These are phyloP conservation scores for Neoboletus brunneissimus DNA, from an alignment of 768 basidiomycete species.

Conservation along the genomic window DNA sequence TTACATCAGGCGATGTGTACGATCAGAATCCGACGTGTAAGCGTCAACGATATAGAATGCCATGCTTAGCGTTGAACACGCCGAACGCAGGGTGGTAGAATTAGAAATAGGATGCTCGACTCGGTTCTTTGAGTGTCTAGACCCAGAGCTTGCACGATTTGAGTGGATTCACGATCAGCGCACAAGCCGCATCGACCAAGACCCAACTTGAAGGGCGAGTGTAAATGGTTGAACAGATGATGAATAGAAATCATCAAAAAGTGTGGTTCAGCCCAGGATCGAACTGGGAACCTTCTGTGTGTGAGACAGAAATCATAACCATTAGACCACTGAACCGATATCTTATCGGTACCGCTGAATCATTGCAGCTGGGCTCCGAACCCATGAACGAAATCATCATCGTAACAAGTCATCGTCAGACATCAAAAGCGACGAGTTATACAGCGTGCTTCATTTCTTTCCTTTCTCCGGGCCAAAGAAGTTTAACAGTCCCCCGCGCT, in stretches of 20 bases:
- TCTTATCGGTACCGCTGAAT: accelerated
- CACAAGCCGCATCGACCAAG: no score
- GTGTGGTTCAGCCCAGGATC: slow-evolving; percentile 42
- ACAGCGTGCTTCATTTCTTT: slow-evolving; percentile 22
- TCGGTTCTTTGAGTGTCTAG: neutral
- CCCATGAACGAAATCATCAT: neutral
- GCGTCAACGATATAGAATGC: neutral
- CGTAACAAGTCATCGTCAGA: no score
- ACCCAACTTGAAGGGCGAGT: neutral
- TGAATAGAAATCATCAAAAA: neutral
- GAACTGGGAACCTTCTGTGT: slow-evolving; percentile 50
- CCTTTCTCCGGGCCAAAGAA: slow-evolving; percentile 32
- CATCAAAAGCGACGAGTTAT: neutral
- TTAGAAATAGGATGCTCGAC: neutral
- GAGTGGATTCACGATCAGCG: neutral
- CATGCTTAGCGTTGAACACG: neutral
- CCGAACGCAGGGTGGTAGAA: neutral
- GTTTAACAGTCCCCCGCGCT: slow-evolving; percentile 32
- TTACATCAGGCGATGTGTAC: neutral
- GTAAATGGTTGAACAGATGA: no score
- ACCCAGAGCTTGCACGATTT: neutral
- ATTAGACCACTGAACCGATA: slow-evolving; percentile 43
- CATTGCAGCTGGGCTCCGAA: neutral
- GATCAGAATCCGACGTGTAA: slow-evolving; percentile 1
- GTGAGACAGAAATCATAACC: slow-evolving; percentile 51